Percentiles rank a stretch among this genome's conserved stretches.
Conservation (phyloP, 768 basidiomycete genomes). For the Hypholoma fasciculare region DNA sequence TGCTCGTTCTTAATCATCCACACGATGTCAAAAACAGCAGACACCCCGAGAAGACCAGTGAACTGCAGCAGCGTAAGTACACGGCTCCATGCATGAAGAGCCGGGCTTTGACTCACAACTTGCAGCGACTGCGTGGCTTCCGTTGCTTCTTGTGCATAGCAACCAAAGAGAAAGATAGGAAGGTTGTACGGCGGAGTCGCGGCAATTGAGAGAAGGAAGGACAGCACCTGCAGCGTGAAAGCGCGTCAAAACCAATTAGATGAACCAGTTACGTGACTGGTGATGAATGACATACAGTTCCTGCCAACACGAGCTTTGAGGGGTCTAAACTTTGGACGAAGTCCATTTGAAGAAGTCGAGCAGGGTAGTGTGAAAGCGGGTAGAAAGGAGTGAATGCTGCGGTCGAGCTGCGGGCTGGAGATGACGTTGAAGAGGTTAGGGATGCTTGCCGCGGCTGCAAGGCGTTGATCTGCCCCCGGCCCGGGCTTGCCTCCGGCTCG, state of each 20-base stretch:
- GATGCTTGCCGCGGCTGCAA: no score
- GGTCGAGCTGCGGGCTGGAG: constrained; percentile 1
- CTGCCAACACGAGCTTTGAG: constrained; percentile 62
- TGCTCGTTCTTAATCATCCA: constrained; percentile 65
- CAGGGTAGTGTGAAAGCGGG: not conserved
- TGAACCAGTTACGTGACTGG: not conserved
- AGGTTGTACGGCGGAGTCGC: constrained; percentile 72
- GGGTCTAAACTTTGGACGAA: constrained; percentile 73
- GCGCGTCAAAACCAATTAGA: not conserved
- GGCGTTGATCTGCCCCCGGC: no score
- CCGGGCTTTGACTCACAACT: constrained; percentile 39
- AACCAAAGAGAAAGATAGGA: constrained; percentile 80
- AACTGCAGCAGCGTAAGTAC: constrained; percentile 45
- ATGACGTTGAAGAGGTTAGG: not conserved
- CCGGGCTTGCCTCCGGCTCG: no score
- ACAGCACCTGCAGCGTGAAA: constrained; percentile 46
- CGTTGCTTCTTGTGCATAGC: constrained; percentile 66
- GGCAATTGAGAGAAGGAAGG: constrained; percentile 59
- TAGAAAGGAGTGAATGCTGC: constrained; percentile 12
- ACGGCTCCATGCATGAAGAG: not conserved
- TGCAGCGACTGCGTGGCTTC: constrained; percentile 68
- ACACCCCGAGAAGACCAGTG: constrained; percentile 58
- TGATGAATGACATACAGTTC: constrained; percentile 48
- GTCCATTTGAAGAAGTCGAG: constrained; percentile 43
- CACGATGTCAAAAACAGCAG: constrained; percentile 67